These are phyloP conservation scores for Pseudopyricularia javanii DNA, from an alignment of 2,329 filamentous ascomycete genomes.

Conservation along the genomic window DNA sequence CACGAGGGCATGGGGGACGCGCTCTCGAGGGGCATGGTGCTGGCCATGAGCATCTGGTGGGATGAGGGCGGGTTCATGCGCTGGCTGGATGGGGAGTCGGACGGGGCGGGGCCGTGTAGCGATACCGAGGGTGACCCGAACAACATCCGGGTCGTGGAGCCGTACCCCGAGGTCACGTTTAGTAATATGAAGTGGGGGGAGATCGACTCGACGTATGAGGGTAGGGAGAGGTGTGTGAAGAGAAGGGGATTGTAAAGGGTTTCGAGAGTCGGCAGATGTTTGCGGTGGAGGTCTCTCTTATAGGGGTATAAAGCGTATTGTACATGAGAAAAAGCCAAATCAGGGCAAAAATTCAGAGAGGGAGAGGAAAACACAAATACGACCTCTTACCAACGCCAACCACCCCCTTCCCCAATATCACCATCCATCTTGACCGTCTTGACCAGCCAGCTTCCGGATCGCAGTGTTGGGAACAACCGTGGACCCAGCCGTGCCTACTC, in stretches of 20 bases:
- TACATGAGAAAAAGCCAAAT: no score
- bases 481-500: slow-evolving; percentile 16
- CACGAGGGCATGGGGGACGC: slow-evolving; percentile 36
- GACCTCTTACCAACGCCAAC: no score
- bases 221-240: neutral
- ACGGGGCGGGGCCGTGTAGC: slow-evolving; percentile 38
- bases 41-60: slow-evolving; percentile 35
- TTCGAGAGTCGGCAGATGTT: neutral
- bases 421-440: slow-evolving; percentile 4
- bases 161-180: slow-evolving; percentile 37
- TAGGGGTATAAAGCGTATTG: no score
- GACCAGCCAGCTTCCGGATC: slow-evolving; percentile 20
- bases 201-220: slow-evolving; percentile 37
- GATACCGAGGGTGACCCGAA: slow-evolving; percentile 37
- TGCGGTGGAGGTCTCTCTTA: neutral
- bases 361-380: no score
- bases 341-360: no score
- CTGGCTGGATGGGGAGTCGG: slow-evolving; percentile 31
- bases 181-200: slow-evolving; percentile 49
- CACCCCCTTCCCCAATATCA: no score
- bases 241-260: neutral
- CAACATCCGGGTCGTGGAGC: slow-evolving; percentile 30
- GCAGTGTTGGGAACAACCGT: slow-evolving; percentile 21
- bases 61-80: slow-evolving; percentile 32
- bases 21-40: slow-evolving; percentile 28